These are phyloP conservation scores for Didymella exigua DNA, from an alignment of 2,329 filamentous ascomycete genomes.

Conservation along the genomic window DNA sequence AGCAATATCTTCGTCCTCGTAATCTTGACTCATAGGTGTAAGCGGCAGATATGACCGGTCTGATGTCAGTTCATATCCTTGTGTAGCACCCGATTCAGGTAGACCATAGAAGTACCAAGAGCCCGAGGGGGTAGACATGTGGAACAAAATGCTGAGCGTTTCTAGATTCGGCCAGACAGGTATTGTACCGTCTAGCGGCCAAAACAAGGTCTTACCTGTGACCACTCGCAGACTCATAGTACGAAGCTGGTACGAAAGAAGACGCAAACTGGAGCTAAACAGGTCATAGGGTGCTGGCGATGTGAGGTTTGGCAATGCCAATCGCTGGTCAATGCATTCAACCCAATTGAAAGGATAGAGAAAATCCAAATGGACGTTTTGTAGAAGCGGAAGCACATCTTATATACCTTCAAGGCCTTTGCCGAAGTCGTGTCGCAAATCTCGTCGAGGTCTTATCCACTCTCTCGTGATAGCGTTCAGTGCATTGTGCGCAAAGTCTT, in stretches of 20 bases:
- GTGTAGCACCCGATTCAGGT: constrained; percentile 4
- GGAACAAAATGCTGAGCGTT: constrained; percentile 21
- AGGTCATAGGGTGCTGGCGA: constrained; percentile 18
- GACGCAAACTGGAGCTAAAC: constrained; percentile 26
- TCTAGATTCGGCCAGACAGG: constrained; percentile 27
- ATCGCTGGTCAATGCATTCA: constrained; percentile 13
- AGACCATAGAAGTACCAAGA: constrained; percentile 28
- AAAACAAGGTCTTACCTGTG: constrained; percentile 28
- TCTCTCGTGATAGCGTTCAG: constrained; percentile 17
- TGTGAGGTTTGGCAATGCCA: constrained; percentile 16
- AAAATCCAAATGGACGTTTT: no score
- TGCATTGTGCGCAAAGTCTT: background rate
- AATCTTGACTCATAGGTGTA: background rate
- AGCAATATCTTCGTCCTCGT: background rate
- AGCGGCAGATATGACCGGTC: constrained; percentile 25
- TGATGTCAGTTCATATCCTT: constrained; percentile 2
- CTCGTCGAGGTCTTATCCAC: no score
- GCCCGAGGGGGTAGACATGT: constrained; percentile 21
- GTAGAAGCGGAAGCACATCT: no score
- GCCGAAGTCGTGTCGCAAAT: no score
- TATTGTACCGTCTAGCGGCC: constrained; percentile 7
- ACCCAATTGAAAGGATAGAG: background rate
- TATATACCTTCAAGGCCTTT: no score
- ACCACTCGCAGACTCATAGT: constrained; percentile 14
- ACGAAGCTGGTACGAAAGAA: constrained; percentile 22